Evolutionary conservation across 768 basidiomycete genomes (phyloP).

Genomic region (Dentipellis sp.): DNA sequence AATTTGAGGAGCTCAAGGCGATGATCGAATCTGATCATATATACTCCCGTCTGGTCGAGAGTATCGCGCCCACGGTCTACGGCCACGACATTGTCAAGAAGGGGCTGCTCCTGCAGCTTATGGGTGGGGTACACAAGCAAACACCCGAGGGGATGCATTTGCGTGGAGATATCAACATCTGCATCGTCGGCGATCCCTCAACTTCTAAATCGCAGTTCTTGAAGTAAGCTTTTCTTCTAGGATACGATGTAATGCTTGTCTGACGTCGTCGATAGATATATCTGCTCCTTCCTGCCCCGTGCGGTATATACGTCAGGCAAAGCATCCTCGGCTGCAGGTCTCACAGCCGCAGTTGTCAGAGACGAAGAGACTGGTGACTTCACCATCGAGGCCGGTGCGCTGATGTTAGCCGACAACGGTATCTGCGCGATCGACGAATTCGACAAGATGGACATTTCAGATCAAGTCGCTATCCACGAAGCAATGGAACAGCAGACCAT

Average conservation of each 20-base stretch:
- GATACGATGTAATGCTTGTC: not conserved
- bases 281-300: constrained; percentile 95
- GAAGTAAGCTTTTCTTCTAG: constrained; percentile 50
- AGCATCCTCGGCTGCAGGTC: constrained; percentile 96
- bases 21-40: constrained; percentile 97
- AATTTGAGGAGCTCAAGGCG: constrained; percentile 86
- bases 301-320: constrained; percentile 99
- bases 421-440: constrained; percentile 99
- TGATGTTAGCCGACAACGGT: constrained; percentile 99
- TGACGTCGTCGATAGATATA: constrained; percentile 50
- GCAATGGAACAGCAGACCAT: constrained; percentile 99
- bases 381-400: constrained; percentile 96
- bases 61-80: constrained; percentile 96
- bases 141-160: constrained; percentile 95
- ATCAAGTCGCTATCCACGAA: constrained; percentile 99
- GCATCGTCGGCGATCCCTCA: constrained; percentile 94
- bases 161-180: constrained; percentile 98
- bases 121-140: constrained; percentile 98
- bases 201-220: constrained; percentile 99
- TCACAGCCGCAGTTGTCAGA: constrained; percentile 96
- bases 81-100: constrained; percentile 99
- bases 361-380: constrained; percentile 99
- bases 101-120: constrained; percentile 87
- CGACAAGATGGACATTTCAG: constrained; percentile 99
- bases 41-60: constrained; percentile 86